These are phyloP conservation scores for Eutrema salsugineum DNA, from an alignment of 441 rosid species.

Conservation along the genomic window DNA sequence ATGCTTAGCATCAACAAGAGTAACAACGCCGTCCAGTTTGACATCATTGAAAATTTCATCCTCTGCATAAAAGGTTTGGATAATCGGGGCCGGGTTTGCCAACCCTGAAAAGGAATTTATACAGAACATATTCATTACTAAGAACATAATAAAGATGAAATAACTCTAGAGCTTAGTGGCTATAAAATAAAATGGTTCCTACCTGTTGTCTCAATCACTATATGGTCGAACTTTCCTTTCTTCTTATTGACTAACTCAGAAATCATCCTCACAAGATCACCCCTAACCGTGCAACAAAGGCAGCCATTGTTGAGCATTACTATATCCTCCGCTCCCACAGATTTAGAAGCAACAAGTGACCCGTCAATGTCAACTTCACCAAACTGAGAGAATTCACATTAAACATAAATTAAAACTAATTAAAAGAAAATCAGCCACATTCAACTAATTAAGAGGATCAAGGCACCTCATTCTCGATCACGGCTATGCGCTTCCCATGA, in stretches of 20 bases:
- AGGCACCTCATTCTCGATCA: slow-evolving; percentile 90
- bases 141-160: neutral
- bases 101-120: slow-evolving; percentile 45
- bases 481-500: slow-evolving; percentile 95
- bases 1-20: slow-evolving; percentile 96
- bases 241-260: slow-evolving; percentile 66
- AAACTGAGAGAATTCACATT: slow-evolving; percentile 43
- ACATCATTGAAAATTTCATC: slow-evolving; percentile 79
- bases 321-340: slow-evolving; percentile 86
- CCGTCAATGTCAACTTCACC: slow-evolving; percentile 96
- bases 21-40: slow-evolving; percentile 95
- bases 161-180: neutral
- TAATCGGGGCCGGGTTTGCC: slow-evolving; percentile 96
- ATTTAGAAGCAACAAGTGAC: slow-evolving; percentile 83
- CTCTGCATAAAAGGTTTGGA: slow-evolving; percentile 95
- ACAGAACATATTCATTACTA: neutral
- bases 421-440: neutral
- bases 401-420: neutral
- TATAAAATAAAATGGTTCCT: neutral
- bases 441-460: neutral
- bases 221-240: slow-evolving; percentile 88
- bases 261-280: slow-evolving; percentile 97
- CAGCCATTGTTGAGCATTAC: slow-evolving; percentile 94
- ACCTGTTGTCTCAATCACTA: slow-evolving; percentile 97
- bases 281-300: slow-evolving; percentile 95